These are phyloP conservation scores for Amanita muscaria DNA, from an alignment of 768 basidiomycete genomes.

Conservation along the genomic window DNA sequence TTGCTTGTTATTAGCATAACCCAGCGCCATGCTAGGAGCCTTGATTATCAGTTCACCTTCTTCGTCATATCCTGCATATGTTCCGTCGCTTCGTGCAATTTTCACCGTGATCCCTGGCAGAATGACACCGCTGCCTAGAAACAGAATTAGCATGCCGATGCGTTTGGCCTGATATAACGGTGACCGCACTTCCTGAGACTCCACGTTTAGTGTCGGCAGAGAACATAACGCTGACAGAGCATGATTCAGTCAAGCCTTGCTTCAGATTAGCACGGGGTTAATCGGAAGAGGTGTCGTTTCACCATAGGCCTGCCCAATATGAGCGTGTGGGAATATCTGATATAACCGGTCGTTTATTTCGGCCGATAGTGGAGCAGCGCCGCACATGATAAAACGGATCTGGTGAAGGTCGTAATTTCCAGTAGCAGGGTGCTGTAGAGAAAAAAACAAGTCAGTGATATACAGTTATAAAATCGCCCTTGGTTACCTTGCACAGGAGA, in stretches of 20 bases:
- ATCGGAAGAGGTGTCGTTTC: no score
- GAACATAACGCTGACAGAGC: slow-evolving; percentile 43
- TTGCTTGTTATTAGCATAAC: slow-evolving; percentile 49
- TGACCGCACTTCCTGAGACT: slow-evolving; percentile 33
- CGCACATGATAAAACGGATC: slow-evolving; percentile 42
- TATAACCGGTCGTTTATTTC: slow-evolving; percentile 46
- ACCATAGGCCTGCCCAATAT: slow-evolving; percentile 54
- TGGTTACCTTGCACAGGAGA: slow-evolving; percentile 43
- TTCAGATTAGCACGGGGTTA: no score
- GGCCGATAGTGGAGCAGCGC: slow-evolving; percentile 50
- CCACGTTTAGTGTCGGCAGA: slow-evolving; percentile 39
- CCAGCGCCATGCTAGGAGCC: slow-evolving; percentile 44
- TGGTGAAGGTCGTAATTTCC: slow-evolving; percentile 42
- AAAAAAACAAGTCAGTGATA: not conserved
- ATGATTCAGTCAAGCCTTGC: slow-evolving; percentile 66
- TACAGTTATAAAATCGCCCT: not conserved
- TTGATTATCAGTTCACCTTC: slow-evolving; percentile 51
- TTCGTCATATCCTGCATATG: slow-evolving; percentile 45
- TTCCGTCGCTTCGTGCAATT: slow-evolving; percentile 50
- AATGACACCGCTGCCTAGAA: slow-evolving; percentile 40
- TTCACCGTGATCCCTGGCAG: slow-evolving; percentile 48
- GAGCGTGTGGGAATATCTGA: slow-evolving; percentile 40
- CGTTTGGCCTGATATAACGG: slow-evolving; percentile 32
- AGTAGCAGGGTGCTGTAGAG: slow-evolving; percentile 37
- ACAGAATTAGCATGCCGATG: slow-evolving; percentile 25